phyloP scores from a whole-genome alignment of 768 basidiomycete genomes.

The Multifurca ochricompacta region DNA sequence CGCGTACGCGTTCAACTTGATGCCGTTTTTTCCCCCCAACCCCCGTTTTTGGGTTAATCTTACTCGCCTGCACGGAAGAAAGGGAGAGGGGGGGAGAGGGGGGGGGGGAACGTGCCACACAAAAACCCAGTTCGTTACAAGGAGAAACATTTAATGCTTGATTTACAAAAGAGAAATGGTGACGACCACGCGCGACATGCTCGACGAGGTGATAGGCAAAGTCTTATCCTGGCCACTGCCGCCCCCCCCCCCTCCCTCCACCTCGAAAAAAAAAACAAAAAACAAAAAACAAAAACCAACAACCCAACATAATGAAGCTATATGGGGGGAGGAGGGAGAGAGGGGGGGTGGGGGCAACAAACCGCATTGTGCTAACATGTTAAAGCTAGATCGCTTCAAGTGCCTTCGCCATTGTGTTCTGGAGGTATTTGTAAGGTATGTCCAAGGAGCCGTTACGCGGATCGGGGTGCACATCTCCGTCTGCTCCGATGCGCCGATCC shows the following conservation, averaged over 20 bases:
- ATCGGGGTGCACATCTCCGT: neutral
- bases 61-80: too few species aligned
- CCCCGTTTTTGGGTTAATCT: too few species aligned
- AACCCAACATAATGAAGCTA: neutral
- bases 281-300: neutral
- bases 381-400: neutral
- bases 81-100: too few species aligned
- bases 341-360: neutral
- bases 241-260: neutral
- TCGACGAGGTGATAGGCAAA: constrained; percentile 8
- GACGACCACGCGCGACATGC: neutral
- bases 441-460: constrained; percentile 1
- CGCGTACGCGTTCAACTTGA: too few species aligned
- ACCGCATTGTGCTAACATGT: neutral
- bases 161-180: neutral
- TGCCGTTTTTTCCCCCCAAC: too few species aligned
- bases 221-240: constrained; percentile 7
- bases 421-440: constrained; percentile 1
- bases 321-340: neutral
- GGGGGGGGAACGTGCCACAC: too few species aligned
- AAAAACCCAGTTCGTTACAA: too few species aligned
- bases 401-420: neutral
- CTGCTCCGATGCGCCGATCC: neutral
- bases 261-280: neutral
- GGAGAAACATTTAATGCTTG: too few species aligned